Evolutionary conservation across 1,284 basidiomycete species (phyloP), one percentile per base, ranked within the genome.

Genomic region (Phlebopus sp.): DNA sequence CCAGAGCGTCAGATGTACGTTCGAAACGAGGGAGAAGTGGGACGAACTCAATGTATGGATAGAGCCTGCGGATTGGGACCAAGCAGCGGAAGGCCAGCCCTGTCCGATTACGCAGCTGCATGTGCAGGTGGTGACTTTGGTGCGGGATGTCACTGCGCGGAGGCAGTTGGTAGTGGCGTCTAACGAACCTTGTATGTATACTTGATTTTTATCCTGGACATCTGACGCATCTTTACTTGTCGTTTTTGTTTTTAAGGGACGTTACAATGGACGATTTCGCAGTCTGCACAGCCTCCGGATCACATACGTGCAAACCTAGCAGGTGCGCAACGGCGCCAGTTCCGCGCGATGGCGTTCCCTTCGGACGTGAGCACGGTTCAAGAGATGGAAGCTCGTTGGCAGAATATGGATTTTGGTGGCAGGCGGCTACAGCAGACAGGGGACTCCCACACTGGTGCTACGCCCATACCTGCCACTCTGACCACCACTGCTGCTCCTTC

Each of bases 1-100:
- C 23, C 48, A 82, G 81, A 78, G 79, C 25, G 69, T 91, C 19
- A 71, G 70, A 53, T 80, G 79, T 52, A 77, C 79, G 4, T 79
- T 81, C 56, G 84, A 85, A 56, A 81, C 81, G 5, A 56, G 59
- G 45, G 73, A 77, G 44, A 55, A 59, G 4, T 59, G 67, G 1
- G 57, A 69, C 17, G 60, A 70, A 21, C 69, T 92, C 57, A 73
- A 78, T 13, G 71, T 88, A 2, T 90, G 79, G 73, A 77, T 90
- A 7, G 77, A 87, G 59, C 89, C 86, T 8, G 66, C 65, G 2
- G 69, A 77, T 9, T 79, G 76, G 73, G 63, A 69, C 27, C 68
- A 67, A 6, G 57, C 60, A 5, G 56, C 55, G 2, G 62, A 63
- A 41, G 60, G 63, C 4, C 60, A 52, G 37, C 59, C 44, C 13